Conservation (phyloP, 2,329 filamentous ascomycete species). For the Microdochium paspali region DNA sequence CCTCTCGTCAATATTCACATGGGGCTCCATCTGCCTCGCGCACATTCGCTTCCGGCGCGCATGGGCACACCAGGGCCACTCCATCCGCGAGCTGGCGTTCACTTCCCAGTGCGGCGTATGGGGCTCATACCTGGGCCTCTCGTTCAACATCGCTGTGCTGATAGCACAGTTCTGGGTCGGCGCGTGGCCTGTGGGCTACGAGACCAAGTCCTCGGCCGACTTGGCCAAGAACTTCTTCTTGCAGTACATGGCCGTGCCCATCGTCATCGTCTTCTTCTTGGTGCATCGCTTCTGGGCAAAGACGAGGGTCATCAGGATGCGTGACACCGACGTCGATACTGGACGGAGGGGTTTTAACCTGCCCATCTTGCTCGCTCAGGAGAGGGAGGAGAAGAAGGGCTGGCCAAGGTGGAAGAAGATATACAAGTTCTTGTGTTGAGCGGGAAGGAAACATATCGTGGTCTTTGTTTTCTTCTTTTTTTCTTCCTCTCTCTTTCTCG, state of each 20-base stretch:
- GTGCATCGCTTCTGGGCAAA: slow-evolving; percentile 67
- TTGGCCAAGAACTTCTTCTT: slow-evolving; percentile 63
- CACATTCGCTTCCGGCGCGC: slow-evolving; percentile 85
- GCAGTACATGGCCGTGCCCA: slow-evolving; percentile 60
- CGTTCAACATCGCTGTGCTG: slow-evolving; percentile 67
- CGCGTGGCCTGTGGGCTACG: slow-evolving; percentile 61
- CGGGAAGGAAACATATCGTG: background rate
- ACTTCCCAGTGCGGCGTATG: slow-evolving; percentile 66
- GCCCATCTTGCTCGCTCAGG: slow-evolving; percentile 67
- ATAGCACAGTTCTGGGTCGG: slow-evolving; percentile 84
- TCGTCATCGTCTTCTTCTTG: slow-evolving; percentile 59
- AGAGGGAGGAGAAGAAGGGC: slow-evolving; percentile 59
- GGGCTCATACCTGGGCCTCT: slow-evolving; percentile 73
- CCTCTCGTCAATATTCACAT: slow-evolving; percentile 67
- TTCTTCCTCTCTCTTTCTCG: too few species aligned
- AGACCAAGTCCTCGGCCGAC: slow-evolving; percentile 27
- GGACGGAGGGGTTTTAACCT: slow-evolving; percentile 81
- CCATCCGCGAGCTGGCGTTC: slow-evolving; percentile 73
- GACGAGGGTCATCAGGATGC: slow-evolving; percentile 55
- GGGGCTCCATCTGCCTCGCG: slow-evolving; percentile 77
- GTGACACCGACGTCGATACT: slow-evolving; percentile 80
- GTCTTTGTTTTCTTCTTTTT: background rate
- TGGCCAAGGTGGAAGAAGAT: slow-evolving; percentile 72
- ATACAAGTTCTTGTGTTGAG: slow-evolving; percentile 65
- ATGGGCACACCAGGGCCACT: slow-evolving; percentile 63